Conservation (phyloP, 345 rosid species). For the Eucalyptus viminalis region DNA sequence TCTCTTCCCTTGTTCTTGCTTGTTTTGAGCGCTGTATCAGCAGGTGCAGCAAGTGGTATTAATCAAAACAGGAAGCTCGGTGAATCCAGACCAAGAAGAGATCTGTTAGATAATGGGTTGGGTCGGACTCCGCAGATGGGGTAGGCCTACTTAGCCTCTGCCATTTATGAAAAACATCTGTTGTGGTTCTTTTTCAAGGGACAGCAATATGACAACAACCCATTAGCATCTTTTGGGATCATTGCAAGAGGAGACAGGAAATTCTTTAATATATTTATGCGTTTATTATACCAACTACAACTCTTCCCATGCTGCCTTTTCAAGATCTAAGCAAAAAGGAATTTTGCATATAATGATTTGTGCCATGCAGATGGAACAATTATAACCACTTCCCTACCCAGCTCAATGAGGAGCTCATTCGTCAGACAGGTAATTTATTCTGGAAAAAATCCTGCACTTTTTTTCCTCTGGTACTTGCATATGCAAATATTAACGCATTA, state of each 20-base stretch:
- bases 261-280: background rate
- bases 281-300: background rate
- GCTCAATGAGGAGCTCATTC: conserved; percentile 21
- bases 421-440: conserved; percentile 13
- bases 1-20: background rate
- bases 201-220: background rate
- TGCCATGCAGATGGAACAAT: conserved; percentile 27
- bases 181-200: background rate
- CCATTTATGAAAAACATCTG: background rate
- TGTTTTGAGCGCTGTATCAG: background rate
- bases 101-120: conserved; percentile 49
- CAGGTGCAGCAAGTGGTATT: conserved; percentile 3
- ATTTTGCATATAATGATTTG: background rate
- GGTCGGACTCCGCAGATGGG: conserved; percentile 83
- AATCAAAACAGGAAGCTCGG: background rate
- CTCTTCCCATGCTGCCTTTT: background rate
- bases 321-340: background rate
- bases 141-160: background rate
- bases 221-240: background rate
- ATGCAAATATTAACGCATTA: background rate
- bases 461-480: background rate
- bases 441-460: background rate
- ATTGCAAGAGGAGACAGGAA: background rate
- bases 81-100: conserved; percentile 17
- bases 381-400: conserved; percentile 32